Base-by-base conservation (phyloP, 345 rosid genomes). In the Barbarea vulgaris region DNA sequence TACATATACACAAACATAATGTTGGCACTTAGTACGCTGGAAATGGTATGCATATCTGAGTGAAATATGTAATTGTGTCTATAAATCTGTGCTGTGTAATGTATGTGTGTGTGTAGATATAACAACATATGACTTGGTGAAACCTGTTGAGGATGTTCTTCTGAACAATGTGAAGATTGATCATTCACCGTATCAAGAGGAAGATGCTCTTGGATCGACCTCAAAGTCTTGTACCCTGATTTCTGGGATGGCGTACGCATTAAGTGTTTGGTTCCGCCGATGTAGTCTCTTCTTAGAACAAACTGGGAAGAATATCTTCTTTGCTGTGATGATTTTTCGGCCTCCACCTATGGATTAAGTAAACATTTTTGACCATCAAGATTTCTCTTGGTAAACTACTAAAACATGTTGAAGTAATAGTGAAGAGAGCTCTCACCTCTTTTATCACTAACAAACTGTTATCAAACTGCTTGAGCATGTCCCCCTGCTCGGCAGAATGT, bases 231-330 rank as follows among this genome's bases (percentile, higher is more conserved):
- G 67, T 48, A 4, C 19, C 68, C 79, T 67, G 54, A 63, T 42
- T 80, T 80, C 42, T 61, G 76, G 34, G 64, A 71, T 3, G 87
- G 85, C 7, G 87, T 83, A 28, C 39, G 81, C 27, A 82, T 80
- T 65, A 79, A 74, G 46, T 69, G 83, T 50, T 72, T 80, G 83
- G 84, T 44, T n/a, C 81, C 85, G 15, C 78, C 81, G 15, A 67
- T 51, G 76, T 67, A 77, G 78, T 83, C 86, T 70, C 79, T 83
- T 50, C 77, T 77, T 60, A 89, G 82, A 30, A 79, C 75, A 67
- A 80, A 91, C 42, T 69, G 88, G 51, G 87, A 78, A 64, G 93
- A 87, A 74, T 83, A 83, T 69, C 87, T 84, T 85, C 81, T 85
- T 73, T 81, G 78, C 47, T 73, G 79, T 36, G 81, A 69, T 76